A percentile compares a stretch with the other conserved stretches of the same genome.
phyloP scores from a whole-genome alignment of 1,284 basidiomycete genomes.

The Boletus smithii region DNA sequence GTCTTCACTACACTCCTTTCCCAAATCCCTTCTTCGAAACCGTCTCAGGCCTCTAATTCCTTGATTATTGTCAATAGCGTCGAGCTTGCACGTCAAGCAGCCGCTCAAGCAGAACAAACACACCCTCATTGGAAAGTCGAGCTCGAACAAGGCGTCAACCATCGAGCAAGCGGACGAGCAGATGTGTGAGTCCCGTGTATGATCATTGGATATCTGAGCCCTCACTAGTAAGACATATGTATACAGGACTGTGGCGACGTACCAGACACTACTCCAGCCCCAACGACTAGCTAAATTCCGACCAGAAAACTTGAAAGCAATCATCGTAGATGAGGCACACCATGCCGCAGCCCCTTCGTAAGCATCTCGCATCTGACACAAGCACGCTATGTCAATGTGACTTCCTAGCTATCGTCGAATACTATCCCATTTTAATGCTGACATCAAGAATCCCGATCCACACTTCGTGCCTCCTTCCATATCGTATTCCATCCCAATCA shows the following conservation, averaged over 20 bases:
- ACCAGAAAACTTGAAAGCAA: slow-evolving; percentile 67
- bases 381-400: slow-evolving; percentile 1
- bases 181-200: slow-evolving; percentile 64
- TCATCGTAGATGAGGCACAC: slow-evolving; percentile 94
- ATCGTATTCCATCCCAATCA: slow-evolving; percentile 69
- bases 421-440: slow-evolving; percentile 70
- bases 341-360: slow-evolving; percentile 91
- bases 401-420: slow-evolving; percentile 68
- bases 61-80: slow-evolving; percentile 84
- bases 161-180: slow-evolving; percentile 75
- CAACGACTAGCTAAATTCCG: slow-evolving; percentile 79
- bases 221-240: slow-evolving; percentile 2
- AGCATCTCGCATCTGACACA: slow-evolving; percentile 25
- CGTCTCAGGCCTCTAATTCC: slow-evolving; percentile 51
- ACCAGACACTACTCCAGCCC: slow-evolving; percentile 77
- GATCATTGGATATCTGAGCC: background rate
- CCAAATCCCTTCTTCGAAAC: slow-evolving; percentile 46
- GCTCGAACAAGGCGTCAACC: slow-evolving; percentile 84
- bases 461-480: slow-evolving; percentile 35
- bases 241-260: slow-evolving; percentile 84
- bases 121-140: slow-evolving; percentile 81
- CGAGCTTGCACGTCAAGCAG: slow-evolving; percentile 87
- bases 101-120: slow-evolving; percentile 63
- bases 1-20: slow-evolving; percentile 83
- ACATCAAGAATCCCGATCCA: slow-evolving; percentile 53